Conservation (phyloP, 129 eudicot species). For the Chrysanthemum lavandulifolium region DNA sequence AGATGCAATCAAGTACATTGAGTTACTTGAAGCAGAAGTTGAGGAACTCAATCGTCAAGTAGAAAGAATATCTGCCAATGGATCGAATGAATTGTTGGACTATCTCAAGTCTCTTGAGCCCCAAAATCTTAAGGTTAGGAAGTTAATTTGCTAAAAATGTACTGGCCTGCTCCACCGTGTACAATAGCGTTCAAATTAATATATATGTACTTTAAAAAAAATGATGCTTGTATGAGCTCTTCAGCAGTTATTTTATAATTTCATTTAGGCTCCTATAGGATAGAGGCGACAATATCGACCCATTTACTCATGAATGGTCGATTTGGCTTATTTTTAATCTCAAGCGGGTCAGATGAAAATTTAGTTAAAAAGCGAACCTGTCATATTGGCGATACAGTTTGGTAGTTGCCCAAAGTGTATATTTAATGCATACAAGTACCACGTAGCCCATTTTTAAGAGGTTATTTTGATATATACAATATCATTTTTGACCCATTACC, state of each 20-base stretch:
- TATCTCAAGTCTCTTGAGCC: constrained; percentile 95
- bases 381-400: no score
- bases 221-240: background rate
- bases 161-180: constrained; percentile 4
- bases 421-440: no score
- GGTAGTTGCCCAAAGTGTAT: no score
- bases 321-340: no score
- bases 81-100: constrained; percentile 84
- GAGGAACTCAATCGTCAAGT: constrained; percentile 93
- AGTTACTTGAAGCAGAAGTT: constrained; percentile 94
- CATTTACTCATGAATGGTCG: no score
- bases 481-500: no score
- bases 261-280: background rate
- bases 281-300: no score
- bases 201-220: background rate
- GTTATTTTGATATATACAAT: no score
- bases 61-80: constrained; percentile 74
- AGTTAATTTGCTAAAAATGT: background rate
- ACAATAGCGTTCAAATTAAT: background rate
- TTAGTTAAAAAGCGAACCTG: no score
- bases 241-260: constrained; percentile 1
- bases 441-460: no score
- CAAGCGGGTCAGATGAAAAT: no score
- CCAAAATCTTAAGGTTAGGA: constrained; percentile 88
- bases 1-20: constrained; percentile 91